These are phyloP conservation scores for Backusella parvicylindrica DNA, from an alignment of 192 early-diverging fungal species.

Conservation along the genomic window DNA sequence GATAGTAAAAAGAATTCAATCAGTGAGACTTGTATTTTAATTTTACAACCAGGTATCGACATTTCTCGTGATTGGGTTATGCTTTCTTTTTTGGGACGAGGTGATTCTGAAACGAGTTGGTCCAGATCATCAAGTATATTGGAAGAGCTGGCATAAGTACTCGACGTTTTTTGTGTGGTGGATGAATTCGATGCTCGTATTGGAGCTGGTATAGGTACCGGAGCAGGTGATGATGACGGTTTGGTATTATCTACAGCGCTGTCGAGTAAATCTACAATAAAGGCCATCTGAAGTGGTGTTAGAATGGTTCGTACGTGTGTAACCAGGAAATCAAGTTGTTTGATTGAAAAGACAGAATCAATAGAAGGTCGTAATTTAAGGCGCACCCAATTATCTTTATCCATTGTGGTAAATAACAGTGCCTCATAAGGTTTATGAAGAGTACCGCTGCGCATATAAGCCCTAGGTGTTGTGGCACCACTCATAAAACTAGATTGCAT, in stretches of 20 bases:
- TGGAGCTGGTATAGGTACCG: neutral
- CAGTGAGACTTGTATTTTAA: slow-evolving; percentile 33
- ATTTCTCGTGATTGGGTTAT: slow-evolving; percentile 1
- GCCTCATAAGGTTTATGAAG: slow-evolving; percentile 30
- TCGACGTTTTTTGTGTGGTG: neutral
- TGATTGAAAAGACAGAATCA: slow-evolving; percentile 11
- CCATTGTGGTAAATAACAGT: slow-evolving; percentile 43
- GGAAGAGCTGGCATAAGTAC: neutral
- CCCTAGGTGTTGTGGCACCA: slow-evolving; percentile 20
- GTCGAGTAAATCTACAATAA: slow-evolving; percentile 14
- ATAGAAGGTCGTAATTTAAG: slow-evolving; percentile 36
- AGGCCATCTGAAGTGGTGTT: slow-evolving; percentile 44
- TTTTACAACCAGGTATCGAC: slow-evolving; percentile 23
- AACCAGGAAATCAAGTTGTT: slow-evolving; percentile 41
- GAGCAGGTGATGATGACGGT: neutral
- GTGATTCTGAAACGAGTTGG: neutral
- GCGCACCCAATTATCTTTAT: slow-evolving; percentile 42
- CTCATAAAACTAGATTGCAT: slow-evolving; percentile 13
- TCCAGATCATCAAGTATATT: neutral
- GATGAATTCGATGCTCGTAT: neutral
- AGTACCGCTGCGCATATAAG: neutral
- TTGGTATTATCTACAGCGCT: neutral
- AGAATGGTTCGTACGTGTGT: slow-evolving; percentile 27
- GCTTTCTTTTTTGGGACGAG: neutral
- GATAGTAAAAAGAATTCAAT: slow-evolving; percentile 41